Conservation (phyloP, 352 stramenopile genomes). For the Pythium aquatile region DNA sequence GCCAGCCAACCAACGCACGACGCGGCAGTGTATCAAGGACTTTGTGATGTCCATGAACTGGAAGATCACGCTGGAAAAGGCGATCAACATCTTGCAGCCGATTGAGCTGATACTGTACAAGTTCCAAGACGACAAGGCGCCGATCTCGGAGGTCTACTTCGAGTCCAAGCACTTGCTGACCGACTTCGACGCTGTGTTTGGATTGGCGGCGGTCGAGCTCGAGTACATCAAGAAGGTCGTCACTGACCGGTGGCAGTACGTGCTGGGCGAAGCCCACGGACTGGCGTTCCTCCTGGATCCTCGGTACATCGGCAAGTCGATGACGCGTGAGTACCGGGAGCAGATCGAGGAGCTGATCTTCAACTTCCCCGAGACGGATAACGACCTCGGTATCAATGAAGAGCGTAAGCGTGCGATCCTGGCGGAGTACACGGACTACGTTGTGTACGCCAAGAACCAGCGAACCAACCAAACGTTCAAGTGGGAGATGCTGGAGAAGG, state of each 20-base stretch:
- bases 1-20: conserved; percentile 48
- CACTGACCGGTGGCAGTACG: conserved; percentile 70
- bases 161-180: conserved; percentile 76
- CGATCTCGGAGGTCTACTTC: conserved; percentile 84
- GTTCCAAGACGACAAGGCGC: conserved; percentile 76
- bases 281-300: conserved; percentile 75
- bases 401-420: conserved; percentile 68
- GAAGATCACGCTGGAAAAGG: conserved; percentile 80
- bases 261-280: conserved; percentile 71
- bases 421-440: conserved; percentile 76
- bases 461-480: conserved; percentile 78
- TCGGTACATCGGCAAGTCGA: conserved; percentile 80
- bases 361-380: conserved; percentile 70
- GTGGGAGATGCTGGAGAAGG: conserved; percentile 85
- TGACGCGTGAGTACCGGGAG: conserved; percentile 79
- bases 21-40: conserved; percentile 65
- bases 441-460: conserved; percentile 83
- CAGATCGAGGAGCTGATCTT: conserved; percentile 85
- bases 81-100: conserved; percentile 71
- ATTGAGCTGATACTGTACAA: conserved; percentile 84
- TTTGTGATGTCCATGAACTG: conserved; percentile 74
- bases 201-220: conserved; percentile 58
- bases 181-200: conserved; percentile 76
- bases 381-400: conserved; percentile 62
- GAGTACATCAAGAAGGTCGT: conserved; percentile 86